These are phyloP conservation scores for Rhododendron kiyosumense DNA, from an alignment of 148 eudicot genomes.

Conservation along the genomic window DNA sequence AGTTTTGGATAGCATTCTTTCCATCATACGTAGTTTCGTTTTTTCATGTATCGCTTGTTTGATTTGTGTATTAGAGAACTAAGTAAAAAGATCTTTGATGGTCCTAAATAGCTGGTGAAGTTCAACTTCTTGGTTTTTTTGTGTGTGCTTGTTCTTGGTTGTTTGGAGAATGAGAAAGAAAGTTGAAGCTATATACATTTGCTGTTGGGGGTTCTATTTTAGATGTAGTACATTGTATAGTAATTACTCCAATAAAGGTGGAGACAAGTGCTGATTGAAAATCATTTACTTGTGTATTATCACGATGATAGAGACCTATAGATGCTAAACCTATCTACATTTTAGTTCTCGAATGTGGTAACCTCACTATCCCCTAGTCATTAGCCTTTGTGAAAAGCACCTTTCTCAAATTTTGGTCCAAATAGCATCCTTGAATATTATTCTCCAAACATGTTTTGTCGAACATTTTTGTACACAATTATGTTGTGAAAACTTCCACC, in stretches of 20 bases:
- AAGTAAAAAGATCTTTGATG: constrained; percentile 8
- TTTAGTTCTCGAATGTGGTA: neutral
- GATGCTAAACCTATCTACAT: neutral
- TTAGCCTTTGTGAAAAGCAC: neutral
- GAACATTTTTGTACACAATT: neutral
- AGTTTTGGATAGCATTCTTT: neutral
- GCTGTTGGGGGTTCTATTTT: neutral
- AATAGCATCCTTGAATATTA: neutral
- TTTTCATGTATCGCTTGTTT: neutral
- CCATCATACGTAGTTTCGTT: neutral
- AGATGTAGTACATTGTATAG: neutral
- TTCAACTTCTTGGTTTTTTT: neutral
- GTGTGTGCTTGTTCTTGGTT: neutral
- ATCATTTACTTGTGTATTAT: neutral
- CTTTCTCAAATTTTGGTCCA: neutral
- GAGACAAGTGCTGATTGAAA: neutral
- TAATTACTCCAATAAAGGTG: neutral
- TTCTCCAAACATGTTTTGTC: neutral
- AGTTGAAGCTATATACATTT: neutral
- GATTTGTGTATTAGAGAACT: neutral
- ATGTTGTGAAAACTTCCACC: neutral
- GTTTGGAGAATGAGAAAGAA: neutral
- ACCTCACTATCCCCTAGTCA: neutral
- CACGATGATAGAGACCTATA: neutral
- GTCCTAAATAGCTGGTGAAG: neutral